A percentile compares a stretch with the other conserved stretches of the same genome.
These are phyloP conservation scores for Trichocladium antarcticum DNA, from an alignment of 495 filamentous ascomycete species.

Conservation along the genomic window DNA sequence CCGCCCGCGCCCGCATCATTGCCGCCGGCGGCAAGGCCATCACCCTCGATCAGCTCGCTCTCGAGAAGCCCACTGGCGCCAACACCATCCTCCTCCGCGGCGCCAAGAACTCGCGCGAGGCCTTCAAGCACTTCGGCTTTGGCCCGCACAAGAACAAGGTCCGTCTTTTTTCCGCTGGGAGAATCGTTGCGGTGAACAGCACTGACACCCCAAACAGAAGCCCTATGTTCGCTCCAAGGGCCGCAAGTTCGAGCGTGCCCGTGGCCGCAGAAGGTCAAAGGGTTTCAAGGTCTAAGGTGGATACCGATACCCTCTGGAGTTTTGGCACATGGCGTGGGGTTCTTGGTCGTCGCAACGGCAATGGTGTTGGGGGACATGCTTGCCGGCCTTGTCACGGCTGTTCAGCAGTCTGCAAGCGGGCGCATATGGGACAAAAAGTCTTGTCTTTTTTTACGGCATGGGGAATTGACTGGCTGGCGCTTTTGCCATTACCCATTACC, in stretches of 20 bases:
- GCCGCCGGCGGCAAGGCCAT: conserved; percentile 88
- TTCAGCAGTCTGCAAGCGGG: background rate
- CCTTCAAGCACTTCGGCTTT: conserved; percentile 97
- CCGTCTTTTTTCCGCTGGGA: conserved; percentile 22
- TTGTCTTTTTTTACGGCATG: conserved; percentile 5
- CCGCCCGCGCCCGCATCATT: conserved; percentile 82
- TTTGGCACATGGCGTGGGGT: conserved; percentile 8
- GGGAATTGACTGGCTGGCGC: conserved; percentile 10
- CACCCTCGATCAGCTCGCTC: conserved; percentile 91
- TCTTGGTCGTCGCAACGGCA: conserved; percentile 11
- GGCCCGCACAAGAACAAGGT: conserved; percentile 97
- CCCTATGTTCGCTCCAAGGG: conserved; percentile 96
- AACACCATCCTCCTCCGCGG: conserved; percentile 93
- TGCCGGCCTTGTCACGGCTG: conserved; percentile 3
- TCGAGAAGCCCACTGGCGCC: conserved; percentile 81
- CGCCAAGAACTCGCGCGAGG: conserved; percentile 93
- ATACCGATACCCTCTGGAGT: conserved; percentile 15
- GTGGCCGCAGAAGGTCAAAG: conserved; percentile 88
- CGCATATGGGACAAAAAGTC: conserved; percentile 8
- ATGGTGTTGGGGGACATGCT: conserved; percentile 8
- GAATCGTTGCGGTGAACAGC: background rate
- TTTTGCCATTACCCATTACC: background rate
- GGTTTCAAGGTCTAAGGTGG: conserved; percentile 94
- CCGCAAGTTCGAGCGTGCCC: conserved; percentile 95
- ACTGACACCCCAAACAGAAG: conserved; percentile 50